Conservation (phyloP, 2,329 filamentous ascomycete genomes). For the Colletotrichum gloeosporioides region DNA sequence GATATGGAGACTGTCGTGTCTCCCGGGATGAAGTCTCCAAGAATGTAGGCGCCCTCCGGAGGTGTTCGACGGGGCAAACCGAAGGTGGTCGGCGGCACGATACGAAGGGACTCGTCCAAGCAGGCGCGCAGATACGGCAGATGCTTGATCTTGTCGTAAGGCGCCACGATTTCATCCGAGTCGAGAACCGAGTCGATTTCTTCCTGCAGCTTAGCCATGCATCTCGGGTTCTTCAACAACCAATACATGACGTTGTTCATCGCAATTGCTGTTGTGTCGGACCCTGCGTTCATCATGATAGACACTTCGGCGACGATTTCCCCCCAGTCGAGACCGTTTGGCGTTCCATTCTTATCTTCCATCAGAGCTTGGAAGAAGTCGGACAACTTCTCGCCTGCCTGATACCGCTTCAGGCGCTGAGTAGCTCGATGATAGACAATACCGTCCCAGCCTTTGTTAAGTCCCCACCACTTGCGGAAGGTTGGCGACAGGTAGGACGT, state of each 20-base stretch:
- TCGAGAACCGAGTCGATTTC: constrained; percentile 49
- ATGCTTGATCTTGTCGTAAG: constrained; percentile 56
- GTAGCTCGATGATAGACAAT: constrained; percentile 23
- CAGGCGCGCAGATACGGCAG: constrained; percentile 57
- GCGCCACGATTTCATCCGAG: constrained; percentile 45
- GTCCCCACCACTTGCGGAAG: constrained; percentile 12
- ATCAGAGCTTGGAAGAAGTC: constrained; percentile 65
- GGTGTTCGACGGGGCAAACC: constrained; percentile 50
- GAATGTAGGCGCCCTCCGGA: constrained; percentile 43
- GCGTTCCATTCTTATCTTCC: constrained; percentile 46
- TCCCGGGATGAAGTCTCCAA: constrained; percentile 47
- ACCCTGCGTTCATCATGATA: constrained; percentile 58
- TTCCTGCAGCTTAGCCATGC: constrained; percentile 43
- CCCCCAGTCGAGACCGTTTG: constrained; percentile 55
- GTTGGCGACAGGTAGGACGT: constrained; percentile 6
- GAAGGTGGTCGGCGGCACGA: constrained; percentile 47
- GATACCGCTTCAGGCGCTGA: constrained; percentile 38
- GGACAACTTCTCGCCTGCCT: constrained; percentile 57
- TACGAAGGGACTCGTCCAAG: constrained; percentile 54
- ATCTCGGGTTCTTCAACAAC: constrained; percentile 50
- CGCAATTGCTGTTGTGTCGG: constrained; percentile 52
- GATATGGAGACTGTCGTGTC: constrained; percentile 45
- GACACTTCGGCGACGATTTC: constrained; percentile 63
- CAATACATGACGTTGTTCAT: constrained; percentile 59
- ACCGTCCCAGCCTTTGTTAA: constrained; percentile 45